Conservation (phyloP, 148 eudicot genomes). For the Gaultheria prostrata region DNA sequence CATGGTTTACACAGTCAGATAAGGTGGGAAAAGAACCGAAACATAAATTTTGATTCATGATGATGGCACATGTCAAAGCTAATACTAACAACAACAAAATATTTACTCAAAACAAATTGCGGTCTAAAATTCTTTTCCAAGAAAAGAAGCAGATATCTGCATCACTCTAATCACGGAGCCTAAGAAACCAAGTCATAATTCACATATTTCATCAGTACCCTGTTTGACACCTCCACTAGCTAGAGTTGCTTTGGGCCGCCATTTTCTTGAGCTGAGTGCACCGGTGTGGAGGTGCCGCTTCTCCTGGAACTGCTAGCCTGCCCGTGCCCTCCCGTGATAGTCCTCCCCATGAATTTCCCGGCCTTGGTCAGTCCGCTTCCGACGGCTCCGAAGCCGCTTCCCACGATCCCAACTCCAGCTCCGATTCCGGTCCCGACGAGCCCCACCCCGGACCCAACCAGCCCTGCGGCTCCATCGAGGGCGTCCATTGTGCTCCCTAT, state of each 20-base stretch:
- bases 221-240: neutral
- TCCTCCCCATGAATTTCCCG: constrained; percentile 90
- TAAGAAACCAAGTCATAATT: neutral
- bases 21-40: neutral
- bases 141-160: neutral
- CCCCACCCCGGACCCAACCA: constrained; percentile 67
- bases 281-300: constrained; percentile 65
- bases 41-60: neutral
- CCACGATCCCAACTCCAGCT: constrained; percentile 54
- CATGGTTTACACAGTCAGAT: too few relatives aligned
- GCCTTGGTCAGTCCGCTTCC: constrained; percentile 82
- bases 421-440: constrained; percentile 64
- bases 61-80: neutral
- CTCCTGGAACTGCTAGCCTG: constrained; percentile 34
- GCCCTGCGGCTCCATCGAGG: constrained; percentile 62
- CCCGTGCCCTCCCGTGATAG: constrained; percentile 47
- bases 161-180: neutral
- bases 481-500: constrained; percentile 96
- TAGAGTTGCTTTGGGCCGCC: constrained; percentile 51
- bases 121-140: neutral
- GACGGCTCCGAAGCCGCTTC: constrained; percentile 69
- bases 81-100: neutral
- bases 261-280: constrained; percentile 50
- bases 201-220: neutral
- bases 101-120: neutral